Evolutionary conservation across 2,329 filamentous ascomycete genomes (phyloP).

Genomic region (Ophiostoma novo-ulmi): DNA sequence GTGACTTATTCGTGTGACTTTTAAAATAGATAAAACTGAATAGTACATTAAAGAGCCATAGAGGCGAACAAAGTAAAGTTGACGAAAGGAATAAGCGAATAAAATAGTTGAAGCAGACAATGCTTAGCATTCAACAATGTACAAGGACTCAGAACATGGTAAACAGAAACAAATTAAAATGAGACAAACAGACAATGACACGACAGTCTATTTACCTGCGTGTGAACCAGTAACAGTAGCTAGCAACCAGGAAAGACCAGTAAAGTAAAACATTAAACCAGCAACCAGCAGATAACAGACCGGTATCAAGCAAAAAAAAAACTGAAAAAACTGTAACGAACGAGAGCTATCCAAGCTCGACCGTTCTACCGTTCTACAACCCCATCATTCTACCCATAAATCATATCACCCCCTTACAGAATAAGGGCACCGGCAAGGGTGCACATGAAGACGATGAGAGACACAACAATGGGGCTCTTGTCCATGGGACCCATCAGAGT

Average conservation of each 20-base stretch:
- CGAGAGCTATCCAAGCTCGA: neutral
- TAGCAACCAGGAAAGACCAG: neutral
- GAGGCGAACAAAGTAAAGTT: neutral
- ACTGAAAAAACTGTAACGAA: neutral
- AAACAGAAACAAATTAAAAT: neutral
- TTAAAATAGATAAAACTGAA: neutral
- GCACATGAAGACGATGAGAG: slow-evolving; percentile 35
- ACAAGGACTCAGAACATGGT: too few species aligned
- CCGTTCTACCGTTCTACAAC: neutral
- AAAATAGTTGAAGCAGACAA: neutral
- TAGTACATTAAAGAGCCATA: neutral
- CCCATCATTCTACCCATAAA: neutral
- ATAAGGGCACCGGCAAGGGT: slow-evolving; percentile 40
- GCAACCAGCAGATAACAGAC: neutral
- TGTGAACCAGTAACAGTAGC: neutral
- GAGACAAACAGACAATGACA: neutral
- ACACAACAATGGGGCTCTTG: slow-evolving; percentile 36
- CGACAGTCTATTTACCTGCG: neutral
- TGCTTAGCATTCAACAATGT: neutral
- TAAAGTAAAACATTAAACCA: neutral
- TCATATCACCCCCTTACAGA: slow-evolving; percentile 31
- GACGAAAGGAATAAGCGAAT: neutral
- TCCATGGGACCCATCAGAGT: slow-evolving; percentile 35
- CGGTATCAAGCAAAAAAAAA: neutral
- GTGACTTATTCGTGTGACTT: too few species aligned